Evolutionary conservation across 306 rosid genomes (phyloP).

Genomic region (Spatholobus suberectus): DNA sequence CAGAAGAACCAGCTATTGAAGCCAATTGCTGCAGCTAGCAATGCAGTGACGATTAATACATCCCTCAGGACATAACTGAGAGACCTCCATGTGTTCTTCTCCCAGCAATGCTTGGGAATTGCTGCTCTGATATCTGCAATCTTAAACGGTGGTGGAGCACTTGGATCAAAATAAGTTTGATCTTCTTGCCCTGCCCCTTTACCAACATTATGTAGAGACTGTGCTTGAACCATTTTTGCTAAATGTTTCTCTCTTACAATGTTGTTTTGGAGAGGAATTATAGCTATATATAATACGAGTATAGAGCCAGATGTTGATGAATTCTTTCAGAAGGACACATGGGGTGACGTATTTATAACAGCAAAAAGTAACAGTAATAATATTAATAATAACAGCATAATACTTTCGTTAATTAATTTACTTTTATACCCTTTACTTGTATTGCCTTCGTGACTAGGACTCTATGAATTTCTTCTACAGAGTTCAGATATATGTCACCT

Average conservation of each 20-base stretch:
- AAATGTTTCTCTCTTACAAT: not conserved
- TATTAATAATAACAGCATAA: not conserved
- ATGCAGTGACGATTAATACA: conserved; percentile 47
- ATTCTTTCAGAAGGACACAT: conserved; percentile 25
- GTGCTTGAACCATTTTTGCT: conserved; percentile 38
- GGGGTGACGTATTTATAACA: conserved; percentile 24
- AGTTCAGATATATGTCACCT: not conserved
- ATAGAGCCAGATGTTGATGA: conserved; percentile 36
- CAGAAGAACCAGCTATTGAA: conserved; percentile 63
- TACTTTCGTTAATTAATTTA: not conserved
- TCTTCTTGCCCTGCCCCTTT: conserved; percentile 7
- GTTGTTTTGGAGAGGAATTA: not conserved
- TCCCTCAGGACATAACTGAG: conserved; percentile 76
- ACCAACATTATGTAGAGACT: not conserved
- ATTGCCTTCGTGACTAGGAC: not conserved
- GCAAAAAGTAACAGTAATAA: not conserved
- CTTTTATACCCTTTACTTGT: not conserved
- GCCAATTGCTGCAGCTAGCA: conserved; percentile 55
- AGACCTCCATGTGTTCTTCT: conserved; percentile 79
- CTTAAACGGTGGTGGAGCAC: conserved; percentile 87
- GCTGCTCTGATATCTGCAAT: conserved; percentile 87
- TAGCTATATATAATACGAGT: conserved; percentile 33
- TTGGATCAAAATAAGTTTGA: conserved; percentile 66
- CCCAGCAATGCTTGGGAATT: conserved; percentile 93
- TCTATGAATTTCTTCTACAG: not conserved